Evolutionary conservation across 805 yeast species (phyloP).

Genomic region (Zygoascus tannicola): DNA sequence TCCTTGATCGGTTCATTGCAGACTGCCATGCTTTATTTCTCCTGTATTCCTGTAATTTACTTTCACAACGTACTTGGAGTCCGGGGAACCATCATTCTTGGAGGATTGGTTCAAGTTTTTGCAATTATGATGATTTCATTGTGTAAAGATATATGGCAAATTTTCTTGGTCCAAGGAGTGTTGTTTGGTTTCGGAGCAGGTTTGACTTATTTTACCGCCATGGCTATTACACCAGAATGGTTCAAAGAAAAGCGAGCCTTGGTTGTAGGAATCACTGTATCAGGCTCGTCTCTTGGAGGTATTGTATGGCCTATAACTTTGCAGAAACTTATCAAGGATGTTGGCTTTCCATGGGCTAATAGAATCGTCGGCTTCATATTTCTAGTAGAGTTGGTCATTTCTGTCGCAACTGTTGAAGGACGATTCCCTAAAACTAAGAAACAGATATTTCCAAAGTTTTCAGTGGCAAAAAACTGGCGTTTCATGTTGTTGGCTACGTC

Average conservation of each 20-base stretch:
- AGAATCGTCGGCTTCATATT: slow-evolving; percentile 39
- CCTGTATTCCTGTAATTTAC: slow-evolving; percentile 29
- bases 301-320: slow-evolving; percentile 38
- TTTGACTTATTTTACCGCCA: slow-evolving; percentile 35
- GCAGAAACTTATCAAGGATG: slow-evolving; percentile 32
- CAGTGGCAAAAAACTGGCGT: slow-evolving; percentile 20
- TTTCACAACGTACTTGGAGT: slow-evolving; percentile 38
- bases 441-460: slow-evolving; percentile 11
- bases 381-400: slow-evolving; percentile 10
- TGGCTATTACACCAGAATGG: slow-evolving; percentile 41
- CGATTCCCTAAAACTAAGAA: slow-evolving; percentile 7
- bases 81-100: slow-evolving; percentile 30
- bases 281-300: slow-evolving; percentile 48
- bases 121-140: slow-evolving; percentile 41
- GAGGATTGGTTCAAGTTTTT: slow-evolving; percentile 36
- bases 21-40: slow-evolving; percentile 35
- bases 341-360: slow-evolving; percentile 48
- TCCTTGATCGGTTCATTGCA: slow-evolving; percentile 49
- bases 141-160: slow-evolving; percentile 40
- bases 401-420: slow-evolving; percentile 4
- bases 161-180: slow-evolving; percentile 44
- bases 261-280: slow-evolving; percentile 39
- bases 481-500: slow-evolving; percentile 16
- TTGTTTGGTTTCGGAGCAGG: slow-evolving; percentile 42
- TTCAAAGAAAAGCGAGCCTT: slow-evolving; percentile 37